Percentiles rank a stretch among this genome's conserved stretches.
Evolutionary conservation across 305 asterid genomes (phyloP).

Genomic region (Solanum hybrid): DNA sequence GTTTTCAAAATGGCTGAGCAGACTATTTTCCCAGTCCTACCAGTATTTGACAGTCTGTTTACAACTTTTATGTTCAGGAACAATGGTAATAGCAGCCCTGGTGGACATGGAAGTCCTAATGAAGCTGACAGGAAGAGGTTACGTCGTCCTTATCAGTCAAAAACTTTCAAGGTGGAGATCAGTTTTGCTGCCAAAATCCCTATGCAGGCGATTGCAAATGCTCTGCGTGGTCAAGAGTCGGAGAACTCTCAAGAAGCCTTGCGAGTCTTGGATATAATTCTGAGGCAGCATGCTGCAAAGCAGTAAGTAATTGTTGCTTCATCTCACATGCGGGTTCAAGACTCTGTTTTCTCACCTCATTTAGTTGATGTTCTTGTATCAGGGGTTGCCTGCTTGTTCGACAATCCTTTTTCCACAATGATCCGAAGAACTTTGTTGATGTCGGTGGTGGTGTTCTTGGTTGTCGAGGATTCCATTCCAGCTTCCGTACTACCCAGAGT

Average conservation of each 20-base stretch:
- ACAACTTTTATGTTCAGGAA: slow-evolving; percentile 11
- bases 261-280: slow-evolving; percentile 38
- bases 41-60: background rate
- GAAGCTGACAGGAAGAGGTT: slow-evolving; percentile 37
- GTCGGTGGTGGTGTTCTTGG: slow-evolving; percentile 52
- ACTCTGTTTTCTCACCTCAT: background rate
- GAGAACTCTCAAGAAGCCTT: slow-evolving; percentile 31
- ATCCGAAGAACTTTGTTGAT: slow-evolving; percentile 27
- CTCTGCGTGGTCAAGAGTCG: slow-evolving; percentile 21
- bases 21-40: background rate
- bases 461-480: slow-evolving; percentile 45
- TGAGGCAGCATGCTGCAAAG: slow-evolving; percentile 42
- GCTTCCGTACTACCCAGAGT: slow-evolving; percentile 43
- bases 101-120: slow-evolving; percentile 11
- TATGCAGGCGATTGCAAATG: slow-evolving; percentile 32
- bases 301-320: slow-evolving; percentile 21
- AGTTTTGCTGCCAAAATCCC: slow-evolving; percentile 36
- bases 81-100: slow-evolving; percentile 25
- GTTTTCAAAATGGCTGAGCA: background rate
- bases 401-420: slow-evolving; percentile 35
- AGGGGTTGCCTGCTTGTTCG: slow-evolving; percentile 52
- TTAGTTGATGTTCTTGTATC: background rate
- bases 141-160: slow-evolving; percentile 19
- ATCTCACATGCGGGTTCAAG: background rate
- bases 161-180: slow-evolving; percentile 29